Conservation (phyloP, 441 rosid species). For the Theobroma grandiflorum region DNA sequence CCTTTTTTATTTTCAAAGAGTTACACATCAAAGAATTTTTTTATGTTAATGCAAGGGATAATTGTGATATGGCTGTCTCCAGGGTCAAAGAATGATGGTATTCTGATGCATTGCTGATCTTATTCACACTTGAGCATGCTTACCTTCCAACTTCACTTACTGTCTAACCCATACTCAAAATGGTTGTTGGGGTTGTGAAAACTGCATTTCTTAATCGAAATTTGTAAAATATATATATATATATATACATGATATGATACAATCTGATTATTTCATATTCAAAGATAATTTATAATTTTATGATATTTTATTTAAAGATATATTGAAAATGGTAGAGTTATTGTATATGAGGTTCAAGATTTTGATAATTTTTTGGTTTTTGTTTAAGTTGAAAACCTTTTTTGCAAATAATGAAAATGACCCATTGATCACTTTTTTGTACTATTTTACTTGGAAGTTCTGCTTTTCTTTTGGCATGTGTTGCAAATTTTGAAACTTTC, state of each 20-base stretch:
- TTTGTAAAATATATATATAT: no score
- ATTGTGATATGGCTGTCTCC: not conserved
- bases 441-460: not conserved
- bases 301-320: no score
- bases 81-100: conserved; percentile 3
- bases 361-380: not conserved
- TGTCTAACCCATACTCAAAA: not conserved
- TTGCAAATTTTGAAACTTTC: not conserved
- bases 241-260: no score
- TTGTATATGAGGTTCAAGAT: no score
- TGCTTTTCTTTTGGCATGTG: not conserved
- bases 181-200: not conserved
- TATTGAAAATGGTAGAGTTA: no score
- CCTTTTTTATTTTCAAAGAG: not conserved
- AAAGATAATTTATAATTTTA: no score
- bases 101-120: conserved; percentile 14
- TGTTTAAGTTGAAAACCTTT: not conserved
- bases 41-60: not conserved
- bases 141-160: not conserved
- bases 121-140: no score
- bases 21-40: not conserved
- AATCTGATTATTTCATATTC: no score
- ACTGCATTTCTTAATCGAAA: no score
- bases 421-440: no score
- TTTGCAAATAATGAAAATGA: no score